Conservation (phyloP, 257 asterid genomes). For the Vinca minor region DNA sequence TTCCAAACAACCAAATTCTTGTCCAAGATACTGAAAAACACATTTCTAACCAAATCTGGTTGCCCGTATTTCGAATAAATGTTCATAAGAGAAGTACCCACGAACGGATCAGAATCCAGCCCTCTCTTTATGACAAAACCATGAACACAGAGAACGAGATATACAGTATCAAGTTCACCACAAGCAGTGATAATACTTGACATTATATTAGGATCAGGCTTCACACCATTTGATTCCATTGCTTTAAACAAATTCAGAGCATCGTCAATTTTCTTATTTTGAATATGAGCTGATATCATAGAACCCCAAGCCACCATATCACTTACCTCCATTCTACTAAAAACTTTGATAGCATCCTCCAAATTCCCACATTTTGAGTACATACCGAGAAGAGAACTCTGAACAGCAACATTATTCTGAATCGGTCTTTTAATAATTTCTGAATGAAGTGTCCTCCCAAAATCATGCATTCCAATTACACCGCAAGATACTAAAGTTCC, state of each 20-base stretch:
- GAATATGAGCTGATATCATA: conserved; percentile 52
- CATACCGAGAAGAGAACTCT: conserved; percentile 72
- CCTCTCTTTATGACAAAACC: conserved; percentile 60
- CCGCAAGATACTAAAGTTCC: conserved; percentile 51
- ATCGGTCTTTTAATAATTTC: conserved; percentile 57
- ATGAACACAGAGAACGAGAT: conserved; percentile 48
- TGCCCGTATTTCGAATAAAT: conserved; percentile 50
- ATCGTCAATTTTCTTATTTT: conserved; percentile 38
- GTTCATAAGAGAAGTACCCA: conserved; percentile 56
- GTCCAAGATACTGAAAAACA: conserved; percentile 32
- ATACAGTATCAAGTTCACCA: conserved; percentile 23
- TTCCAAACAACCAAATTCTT: conserved; percentile 82
- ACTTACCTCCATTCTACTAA: conserved; percentile 44
- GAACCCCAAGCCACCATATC: conserved; percentile 89
- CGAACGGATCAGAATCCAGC: conserved; percentile 42
- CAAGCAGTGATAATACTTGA: conserved; percentile 44
- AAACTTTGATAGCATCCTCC: conserved; percentile 38
- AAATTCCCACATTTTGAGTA: conserved; percentile 60
- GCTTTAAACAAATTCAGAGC: conserved; percentile 43
- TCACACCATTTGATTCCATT: conserved; percentile 44
- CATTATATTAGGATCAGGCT: conserved; percentile 48
- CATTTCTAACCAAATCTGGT: conserved; percentile 38
- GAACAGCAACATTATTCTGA: conserved; percentile 38
- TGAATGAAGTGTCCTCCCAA: conserved; percentile 54
- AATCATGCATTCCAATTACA: conserved; percentile 28